These are phyloP conservation scores for Penicillium cinerascens DNA, from an alignment of 495 filamentous ascomycete genomes.

Conservation along the genomic window DNA sequence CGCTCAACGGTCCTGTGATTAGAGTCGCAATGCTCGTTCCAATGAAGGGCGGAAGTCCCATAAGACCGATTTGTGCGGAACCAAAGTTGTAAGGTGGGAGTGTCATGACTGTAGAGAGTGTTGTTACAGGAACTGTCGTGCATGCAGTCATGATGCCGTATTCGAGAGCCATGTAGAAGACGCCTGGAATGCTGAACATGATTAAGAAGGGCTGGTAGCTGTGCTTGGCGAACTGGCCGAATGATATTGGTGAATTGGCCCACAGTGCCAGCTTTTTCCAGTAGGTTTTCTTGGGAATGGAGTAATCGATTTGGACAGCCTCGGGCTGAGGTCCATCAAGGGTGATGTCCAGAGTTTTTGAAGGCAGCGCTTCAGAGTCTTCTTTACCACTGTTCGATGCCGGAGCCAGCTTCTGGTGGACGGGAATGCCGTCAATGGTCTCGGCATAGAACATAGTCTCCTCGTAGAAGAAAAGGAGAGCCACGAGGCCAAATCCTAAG, in stretches of 20 bases:
- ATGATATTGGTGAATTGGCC: constrained; percentile 17
- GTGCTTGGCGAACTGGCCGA: constrained; percentile 19
- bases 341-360: not conserved
- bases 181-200: constrained; percentile 27
- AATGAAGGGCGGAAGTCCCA: constrained; percentile 35
- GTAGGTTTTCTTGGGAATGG: constrained; percentile 18
- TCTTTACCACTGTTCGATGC: not conserved
- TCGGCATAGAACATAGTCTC: constrained; percentile 12
- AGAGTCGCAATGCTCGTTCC: constrained; percentile 32
- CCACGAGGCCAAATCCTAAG: constrained; percentile 24
- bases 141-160: constrained; percentile 35
- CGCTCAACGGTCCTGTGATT: constrained; percentile 32
- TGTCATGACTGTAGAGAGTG: constrained; percentile 30
- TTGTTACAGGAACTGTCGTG: constrained; percentile 28
- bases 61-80: constrained; percentile 33
- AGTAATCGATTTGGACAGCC: constrained; percentile 7
- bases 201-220: constrained; percentile 26
- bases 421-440: constrained; percentile 7
- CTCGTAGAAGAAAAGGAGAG: constrained; percentile 20
- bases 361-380: not conserved
- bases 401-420: constrained; percentile 2
- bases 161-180: constrained; percentile 33
- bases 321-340: not conserved
- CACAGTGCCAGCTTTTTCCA: constrained; percentile 14
- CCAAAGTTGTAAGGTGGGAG: constrained; percentile 37